phyloP scores from a whole-genome alignment of 1,139 yeast genomes.

The Candida sp. region DNA sequence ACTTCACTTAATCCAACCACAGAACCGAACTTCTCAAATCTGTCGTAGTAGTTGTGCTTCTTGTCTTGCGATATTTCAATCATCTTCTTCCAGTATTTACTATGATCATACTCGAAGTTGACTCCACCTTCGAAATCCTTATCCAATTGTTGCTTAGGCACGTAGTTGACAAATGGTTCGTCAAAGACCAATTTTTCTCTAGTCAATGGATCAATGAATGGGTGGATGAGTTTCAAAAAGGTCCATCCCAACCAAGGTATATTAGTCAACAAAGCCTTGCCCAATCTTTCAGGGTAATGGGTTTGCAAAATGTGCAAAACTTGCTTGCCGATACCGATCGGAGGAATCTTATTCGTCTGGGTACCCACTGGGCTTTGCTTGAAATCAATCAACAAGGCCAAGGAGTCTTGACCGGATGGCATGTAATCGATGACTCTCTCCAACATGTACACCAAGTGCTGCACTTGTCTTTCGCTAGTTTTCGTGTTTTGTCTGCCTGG shows the following conservation, averaged over 20 bases:
- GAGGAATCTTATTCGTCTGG: conserved; percentile 75
- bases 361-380: conserved; percentile 53
- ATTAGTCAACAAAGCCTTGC: conserved; percentile 50
- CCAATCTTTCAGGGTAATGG: conserved; percentile 54
- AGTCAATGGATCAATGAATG: conserved; percentile 54
- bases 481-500: conserved; percentile 55
- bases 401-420: conserved; percentile 55
- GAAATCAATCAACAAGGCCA: conserved; percentile 51
- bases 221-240: conserved; percentile 49
- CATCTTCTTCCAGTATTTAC: conserved; percentile 48
- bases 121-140: conserved; percentile 48
- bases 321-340: conserved; percentile 76
- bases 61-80: conserved; percentile 41
- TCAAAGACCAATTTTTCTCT: conserved; percentile 53
- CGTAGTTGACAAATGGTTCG: conserved; percentile 28
- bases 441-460: conserved; percentile 54
- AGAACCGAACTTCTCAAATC: conserved; percentile 44
- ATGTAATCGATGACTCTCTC: conserved; percentile 50
- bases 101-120: conserved; percentile 48
- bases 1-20: conserved; percentile 59
- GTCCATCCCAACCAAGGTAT: conserved; percentile 55
- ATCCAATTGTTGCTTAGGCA: conserved; percentile 41
- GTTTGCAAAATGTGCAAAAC: conserved; percentile 72
- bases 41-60: conserved; percentile 35
- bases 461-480: conserved; percentile 47